These are phyloP conservation scores for Eucalyptus cloeziana DNA, from an alignment of 345 rosid genomes.

Conservation along the genomic window DNA sequence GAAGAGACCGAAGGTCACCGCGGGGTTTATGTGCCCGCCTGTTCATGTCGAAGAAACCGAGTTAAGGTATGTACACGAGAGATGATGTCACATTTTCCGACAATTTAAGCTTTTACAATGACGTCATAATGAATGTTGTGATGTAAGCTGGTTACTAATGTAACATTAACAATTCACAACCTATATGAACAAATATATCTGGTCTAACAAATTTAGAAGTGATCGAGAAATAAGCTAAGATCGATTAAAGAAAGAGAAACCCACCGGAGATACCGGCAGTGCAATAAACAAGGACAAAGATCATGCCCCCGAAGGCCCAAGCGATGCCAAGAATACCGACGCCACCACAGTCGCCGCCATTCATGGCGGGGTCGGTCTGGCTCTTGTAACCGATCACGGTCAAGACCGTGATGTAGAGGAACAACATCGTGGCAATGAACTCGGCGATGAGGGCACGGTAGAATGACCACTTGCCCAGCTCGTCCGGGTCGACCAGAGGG, in stretches of 20 bases:
- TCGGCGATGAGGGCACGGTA: constrained; percentile 75
- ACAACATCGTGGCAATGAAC: constrained; percentile 76
- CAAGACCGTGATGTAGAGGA: constrained; percentile 59
- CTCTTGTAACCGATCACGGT: constrained; percentile 75
- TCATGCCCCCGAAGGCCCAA: constrained; percentile 98
- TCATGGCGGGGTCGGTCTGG: constrained; percentile 18
- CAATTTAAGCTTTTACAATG: accelerated
- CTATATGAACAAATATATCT: neutral
- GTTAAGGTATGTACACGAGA: neutral
- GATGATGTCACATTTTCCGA: neutral
- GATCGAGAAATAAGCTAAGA: accelerated
- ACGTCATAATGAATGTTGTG: neutral
- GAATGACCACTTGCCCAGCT: constrained; percentile 59
- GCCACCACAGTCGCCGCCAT: constrained; percentile 40
- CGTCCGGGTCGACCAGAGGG: constrained; percentile 46
- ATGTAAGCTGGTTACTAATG: neutral
- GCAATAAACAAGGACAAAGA: constrained; percentile 88
- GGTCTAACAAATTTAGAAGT: neutral
- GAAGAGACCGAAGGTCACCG: constrained; percentile 55
- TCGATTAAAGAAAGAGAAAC: neutral
- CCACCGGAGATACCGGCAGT: constrained; percentile 85
- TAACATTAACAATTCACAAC: neutral
- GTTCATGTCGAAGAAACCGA: neutral
- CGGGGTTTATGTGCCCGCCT: constrained; percentile 59
- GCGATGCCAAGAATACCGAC: constrained; percentile 90